Evolutionary conservation across 2,329 filamentous ascomycete species (phyloP), one percentile per base, ranked within the genome.

Genomic region (Arthroderma sp.): DNA sequence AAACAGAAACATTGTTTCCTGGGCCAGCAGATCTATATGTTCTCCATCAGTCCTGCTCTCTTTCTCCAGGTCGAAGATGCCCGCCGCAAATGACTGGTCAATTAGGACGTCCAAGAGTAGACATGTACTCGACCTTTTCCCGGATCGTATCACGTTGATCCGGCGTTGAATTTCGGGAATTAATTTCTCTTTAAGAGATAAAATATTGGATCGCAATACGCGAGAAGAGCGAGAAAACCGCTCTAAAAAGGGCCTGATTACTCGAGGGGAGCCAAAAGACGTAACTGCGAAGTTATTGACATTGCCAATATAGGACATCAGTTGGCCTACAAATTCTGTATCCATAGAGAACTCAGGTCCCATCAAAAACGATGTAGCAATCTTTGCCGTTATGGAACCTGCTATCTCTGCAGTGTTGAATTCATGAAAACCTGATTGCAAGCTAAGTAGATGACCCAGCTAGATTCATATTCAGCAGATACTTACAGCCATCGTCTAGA

Each of bases 1-100:
- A 32, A 42, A 42, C 29, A 42, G 33, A 32, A 42, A 42, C 40
- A 42, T 42, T 4, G 40, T 42, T 27, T 42, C 40, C 28, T 42
- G 30, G 3, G 31, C 40, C 40, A 42, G 28, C 40, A 42, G 33
- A 11, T 42, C 40, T 28, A 42, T 42, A 27, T 42, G 31, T 4
- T 42, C 30, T 28, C 36, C 29, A 5, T 42, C 40, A 29, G 33
- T 29, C 30, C 36, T 33, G 4, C 6, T n/a, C 11, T 27, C 30
- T 34, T 31, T 15, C 10, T 15, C 36, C 15, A 30, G 29, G 27
- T 11, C 29, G 6, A 42, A n/a, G 31, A 27, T 30, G 1, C 40
- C 40, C 15, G 29, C 33, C 15, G 28, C 36, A 15, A 42, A 9
- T 3, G 40, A 7, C 8, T 42, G 30, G 11, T 33, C 15, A 15